A percentile compares a stretch with the other conserved stretches of the same genome.
Conservation (phyloP, 2,329 filamentous ascomycete species). For the Stachybotrys chartarum region DNA sequence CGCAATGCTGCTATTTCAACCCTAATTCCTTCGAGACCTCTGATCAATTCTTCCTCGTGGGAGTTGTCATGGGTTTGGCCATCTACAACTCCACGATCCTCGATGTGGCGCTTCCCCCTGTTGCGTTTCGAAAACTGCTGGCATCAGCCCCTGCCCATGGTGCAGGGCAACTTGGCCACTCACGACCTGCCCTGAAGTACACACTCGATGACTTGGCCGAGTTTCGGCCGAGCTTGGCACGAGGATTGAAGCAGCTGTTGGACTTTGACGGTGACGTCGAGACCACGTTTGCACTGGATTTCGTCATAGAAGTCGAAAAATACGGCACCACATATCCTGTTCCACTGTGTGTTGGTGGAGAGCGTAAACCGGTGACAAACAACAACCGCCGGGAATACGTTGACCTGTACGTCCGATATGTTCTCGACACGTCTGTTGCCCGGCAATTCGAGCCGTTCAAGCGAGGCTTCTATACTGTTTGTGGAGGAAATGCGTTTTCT, state of each 20-base stretch:
- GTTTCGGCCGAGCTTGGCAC: slow-evolving; percentile 68
- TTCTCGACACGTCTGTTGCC: slow-evolving; percentile 70
- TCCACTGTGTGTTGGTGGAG: slow-evolving; percentile 68
- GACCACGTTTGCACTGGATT: slow-evolving; percentile 72
- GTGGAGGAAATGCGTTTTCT: slow-evolving; percentile 78
- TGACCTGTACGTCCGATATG: slow-evolving; percentile 71
- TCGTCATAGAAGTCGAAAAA: slow-evolving; percentile 67
- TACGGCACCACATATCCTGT: slow-evolving; percentile 63
- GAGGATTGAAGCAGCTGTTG: slow-evolving; percentile 67
- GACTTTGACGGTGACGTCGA: slow-evolving; percentile 83
- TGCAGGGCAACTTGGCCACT: slow-evolving; percentile 46
- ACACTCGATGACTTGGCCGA: slow-evolving; percentile 78
- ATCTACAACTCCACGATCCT: slow-evolving; percentile 95
- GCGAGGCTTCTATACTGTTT: slow-evolving; percentile 87
- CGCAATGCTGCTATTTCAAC: slow-evolving; percentile 88
- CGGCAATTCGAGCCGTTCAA: slow-evolving; percentile 92
- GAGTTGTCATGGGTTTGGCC: slow-evolving; percentile 78
- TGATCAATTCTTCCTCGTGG: slow-evolving; percentile 86
- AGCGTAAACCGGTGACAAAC: slow-evolving; percentile 72
- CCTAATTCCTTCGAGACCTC: slow-evolving; percentile 83
- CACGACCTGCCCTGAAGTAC: slow-evolving; percentile 59
- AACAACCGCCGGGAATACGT: slow-evolving; percentile 80
- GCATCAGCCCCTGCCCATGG: slow-evolving; percentile 62
- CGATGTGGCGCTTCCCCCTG: slow-evolving; percentile 80
- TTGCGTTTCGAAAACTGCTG: slow-evolving; percentile 82